phyloP scores from a whole-genome alignment of 306 rosid genomes.

The Phaseolus lunatus region DNA sequence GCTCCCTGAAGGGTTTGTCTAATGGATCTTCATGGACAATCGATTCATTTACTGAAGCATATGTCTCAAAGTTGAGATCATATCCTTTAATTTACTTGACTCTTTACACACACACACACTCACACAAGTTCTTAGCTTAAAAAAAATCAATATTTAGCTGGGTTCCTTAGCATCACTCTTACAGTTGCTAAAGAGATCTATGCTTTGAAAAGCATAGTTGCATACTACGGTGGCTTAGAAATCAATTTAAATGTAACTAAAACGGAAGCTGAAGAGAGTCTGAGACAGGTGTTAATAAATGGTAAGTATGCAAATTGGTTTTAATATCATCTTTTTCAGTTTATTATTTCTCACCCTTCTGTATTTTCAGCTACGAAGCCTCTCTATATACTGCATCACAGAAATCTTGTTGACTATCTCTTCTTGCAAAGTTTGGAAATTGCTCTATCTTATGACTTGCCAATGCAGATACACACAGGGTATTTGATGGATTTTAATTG shows the following conservation, averaged over 20 bases:
- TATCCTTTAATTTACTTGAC: slow-evolving; percentile 63
- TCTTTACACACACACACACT: not conserved
- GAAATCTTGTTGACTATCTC: slow-evolving; percentile 69
- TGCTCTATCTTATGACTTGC: slow-evolving; percentile 75
- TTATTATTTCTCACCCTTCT: slow-evolving; percentile 36
- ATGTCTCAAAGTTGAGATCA: slow-evolving; percentile 73
- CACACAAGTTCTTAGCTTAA: not conserved
- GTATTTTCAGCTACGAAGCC: slow-evolving; percentile 78
- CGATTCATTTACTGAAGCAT: slow-evolving; percentile 70
- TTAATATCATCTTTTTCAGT: slow-evolving; percentile 12
- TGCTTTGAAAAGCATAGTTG: slow-evolving; percentile 90
- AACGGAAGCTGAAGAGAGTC: slow-evolving; percentile 75
- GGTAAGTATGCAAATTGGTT: slow-evolving; percentile 53
- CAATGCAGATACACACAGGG: slow-evolving; percentile 96
- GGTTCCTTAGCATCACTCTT: slow-evolving; percentile 60
- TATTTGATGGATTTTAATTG: slow-evolving; percentile 36
- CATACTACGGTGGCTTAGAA: slow-evolving; percentile 85
- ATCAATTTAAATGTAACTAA: slow-evolving; percentile 65
- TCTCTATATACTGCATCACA: slow-evolving; percentile 57
- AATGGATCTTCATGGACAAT: slow-evolving; percentile 74
- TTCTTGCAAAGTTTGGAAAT: slow-evolving; percentile 79
- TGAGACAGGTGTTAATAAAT: slow-evolving; percentile 54
- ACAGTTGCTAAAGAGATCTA: slow-evolving; percentile 62
- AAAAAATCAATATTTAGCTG: slow-evolving; percentile 3
- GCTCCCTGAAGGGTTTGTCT: slow-evolving; percentile 58